phyloP scores from a whole-genome alignment of 148 eudicot genomes.

The Spergularia bocconei region DNA sequence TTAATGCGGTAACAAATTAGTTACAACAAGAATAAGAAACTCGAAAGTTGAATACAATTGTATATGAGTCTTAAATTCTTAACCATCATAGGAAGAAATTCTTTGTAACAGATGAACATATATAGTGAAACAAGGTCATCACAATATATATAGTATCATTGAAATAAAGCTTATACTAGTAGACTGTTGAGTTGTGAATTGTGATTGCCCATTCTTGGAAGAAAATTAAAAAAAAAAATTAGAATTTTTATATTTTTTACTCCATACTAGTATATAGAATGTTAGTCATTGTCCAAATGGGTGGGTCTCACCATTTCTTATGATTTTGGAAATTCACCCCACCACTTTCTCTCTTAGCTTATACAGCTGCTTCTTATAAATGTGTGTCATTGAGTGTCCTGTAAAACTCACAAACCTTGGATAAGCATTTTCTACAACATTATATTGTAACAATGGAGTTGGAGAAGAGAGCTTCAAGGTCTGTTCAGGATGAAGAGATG shows the following conservation, averaged over 20 bases:
- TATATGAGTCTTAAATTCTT: too few species aligned
- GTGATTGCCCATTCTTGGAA: neutral
- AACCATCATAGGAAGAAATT: too few species aligned
- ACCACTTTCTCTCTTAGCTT: neutral
- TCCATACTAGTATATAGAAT: too few species aligned
- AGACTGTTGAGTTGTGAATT: too few species aligned
- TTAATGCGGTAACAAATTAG: too few species aligned
- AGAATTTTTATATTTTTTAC: neutral
- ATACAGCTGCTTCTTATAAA: conserved; percentile 14
- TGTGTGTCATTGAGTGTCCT: neutral
- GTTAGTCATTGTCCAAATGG: neutral
- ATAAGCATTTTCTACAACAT: neutral
- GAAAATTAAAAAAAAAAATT: neutral
- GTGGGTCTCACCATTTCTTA: conserved; percentile 16
- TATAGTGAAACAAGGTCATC: too few species aligned
- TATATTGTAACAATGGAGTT: conserved; percentile 23
- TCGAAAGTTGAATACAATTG: too few species aligned
- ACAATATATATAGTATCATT: too few species aligned
- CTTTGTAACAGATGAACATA: neutral
- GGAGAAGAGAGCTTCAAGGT: conserved; percentile 22
- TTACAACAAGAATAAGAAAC: too few species aligned
- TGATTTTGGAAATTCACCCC: neutral
- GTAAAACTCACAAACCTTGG: conserved; percentile 15
- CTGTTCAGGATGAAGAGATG: conserved; percentile 21
- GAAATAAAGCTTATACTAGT: too few species aligned